A percentile compares a stretch with the other conserved stretches of the same genome.
Conservation (phyloP, 2,329 filamentous ascomycete species). For the Claviceps sp. region DNA sequence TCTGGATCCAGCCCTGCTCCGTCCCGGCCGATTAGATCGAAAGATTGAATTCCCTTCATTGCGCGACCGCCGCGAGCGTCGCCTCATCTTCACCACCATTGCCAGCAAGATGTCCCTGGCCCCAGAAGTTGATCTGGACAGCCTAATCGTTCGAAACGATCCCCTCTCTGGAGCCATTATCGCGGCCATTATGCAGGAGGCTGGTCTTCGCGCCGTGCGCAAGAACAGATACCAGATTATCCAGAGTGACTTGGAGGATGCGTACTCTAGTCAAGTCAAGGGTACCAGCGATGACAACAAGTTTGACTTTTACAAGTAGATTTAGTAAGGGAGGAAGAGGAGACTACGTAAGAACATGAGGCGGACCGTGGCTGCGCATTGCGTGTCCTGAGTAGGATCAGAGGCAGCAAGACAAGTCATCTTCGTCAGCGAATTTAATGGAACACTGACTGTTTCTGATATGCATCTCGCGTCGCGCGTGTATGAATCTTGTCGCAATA, state of each 20-base stretch:
- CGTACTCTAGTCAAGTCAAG: slow-evolving; percentile 95
- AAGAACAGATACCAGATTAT: slow-evolving; percentile 99
- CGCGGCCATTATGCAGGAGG: slow-evolving; percentile 98
- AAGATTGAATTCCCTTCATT: slow-evolving; percentile 99
- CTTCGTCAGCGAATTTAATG: no score
- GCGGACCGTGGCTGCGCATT: no score
- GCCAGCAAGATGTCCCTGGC: slow-evolving; percentile 93
- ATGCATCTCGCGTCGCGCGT: no score
- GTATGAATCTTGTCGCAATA: no score
- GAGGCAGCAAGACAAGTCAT: no score
- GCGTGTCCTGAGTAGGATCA: no score
- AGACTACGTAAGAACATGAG: not conserved
- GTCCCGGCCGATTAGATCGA: slow-evolving; percentile 86
- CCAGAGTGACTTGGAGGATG: slow-evolving; percentile 89
- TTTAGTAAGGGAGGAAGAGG: not conserved
- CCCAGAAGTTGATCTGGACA: slow-evolving; percentile 92
- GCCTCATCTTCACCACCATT: slow-evolving; percentile 95
- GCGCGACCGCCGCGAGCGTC: slow-evolving; percentile 82
- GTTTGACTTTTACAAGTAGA: slow-evolving; percentile 86
- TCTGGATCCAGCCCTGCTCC: slow-evolving; percentile 83
- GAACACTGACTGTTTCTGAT: no score
- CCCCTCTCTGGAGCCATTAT: slow-evolving; percentile 91
- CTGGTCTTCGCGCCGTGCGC: slow-evolving; percentile 79
- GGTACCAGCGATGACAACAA: slow-evolving; percentile 51
- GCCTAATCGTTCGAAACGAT: slow-evolving; percentile 91